Conservation (phyloP, 1,139 yeast species). For the Taphrina communis region DNA sequence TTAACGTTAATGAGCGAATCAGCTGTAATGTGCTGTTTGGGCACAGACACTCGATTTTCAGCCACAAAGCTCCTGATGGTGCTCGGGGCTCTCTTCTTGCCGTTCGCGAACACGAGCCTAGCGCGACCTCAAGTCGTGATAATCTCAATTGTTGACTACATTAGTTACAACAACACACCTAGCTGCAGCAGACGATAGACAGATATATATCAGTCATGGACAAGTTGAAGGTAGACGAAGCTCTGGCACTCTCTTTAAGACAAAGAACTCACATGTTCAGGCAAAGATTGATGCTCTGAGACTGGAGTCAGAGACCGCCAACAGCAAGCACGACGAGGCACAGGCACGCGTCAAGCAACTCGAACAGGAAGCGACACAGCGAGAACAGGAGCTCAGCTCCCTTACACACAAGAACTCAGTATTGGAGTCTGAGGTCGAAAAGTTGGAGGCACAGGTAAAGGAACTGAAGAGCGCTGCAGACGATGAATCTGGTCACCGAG, state of each 20-base stretch:
- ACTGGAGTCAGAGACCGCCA: constrained; percentile 95
- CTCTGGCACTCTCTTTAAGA: not conserved
- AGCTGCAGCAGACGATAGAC: not conserved
- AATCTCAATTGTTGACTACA: constrained; percentile 5
- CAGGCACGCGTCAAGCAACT: constrained; percentile 79
- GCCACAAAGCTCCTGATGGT: not conserved
- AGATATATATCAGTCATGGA: constrained; percentile 8
- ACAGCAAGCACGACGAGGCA: constrained; percentile 92
- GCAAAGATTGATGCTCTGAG: constrained; percentile 89
- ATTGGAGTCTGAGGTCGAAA: constrained; percentile 89
- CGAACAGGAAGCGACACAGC: constrained; percentile 88
- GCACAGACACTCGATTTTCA: not conserved
- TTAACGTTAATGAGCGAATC: too few species aligned
- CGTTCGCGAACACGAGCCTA: constrained; percentile 5
- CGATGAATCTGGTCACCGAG: constrained; percentile 70
- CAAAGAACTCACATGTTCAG: not conserved
- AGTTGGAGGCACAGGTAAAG: constrained; percentile 76
- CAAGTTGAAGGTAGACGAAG: constrained; percentile 28
- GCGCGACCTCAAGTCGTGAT: constrained; percentile 8
- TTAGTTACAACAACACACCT: constrained; percentile 1
- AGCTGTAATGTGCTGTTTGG: too few species aligned
- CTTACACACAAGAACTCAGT: constrained; percentile 89
- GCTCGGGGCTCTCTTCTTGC: constrained; percentile 16
- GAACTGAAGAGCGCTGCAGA: constrained; percentile 90
- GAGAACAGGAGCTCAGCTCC: constrained; percentile 93